Percentiles rank a stretch among this genome's conserved stretches.
Evolutionary conservation across 495 filamentous ascomycete genomes (phyloP).

Genomic region (Xylaria venustula): DNA sequence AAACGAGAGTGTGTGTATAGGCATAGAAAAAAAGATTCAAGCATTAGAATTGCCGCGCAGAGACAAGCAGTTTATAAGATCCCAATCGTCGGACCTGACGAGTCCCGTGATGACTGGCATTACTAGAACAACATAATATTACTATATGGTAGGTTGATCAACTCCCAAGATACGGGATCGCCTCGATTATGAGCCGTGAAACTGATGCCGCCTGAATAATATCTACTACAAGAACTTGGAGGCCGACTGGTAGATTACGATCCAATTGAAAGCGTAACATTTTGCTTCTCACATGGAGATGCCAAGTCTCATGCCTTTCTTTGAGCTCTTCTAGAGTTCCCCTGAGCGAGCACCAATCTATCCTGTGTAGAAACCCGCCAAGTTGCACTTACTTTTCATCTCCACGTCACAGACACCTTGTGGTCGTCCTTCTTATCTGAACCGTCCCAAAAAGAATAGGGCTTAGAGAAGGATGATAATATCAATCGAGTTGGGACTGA

Average conservation of each 20-base stretch:
- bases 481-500: not conserved
- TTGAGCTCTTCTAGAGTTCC: slow-evolving; percentile 9
- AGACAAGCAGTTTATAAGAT: slow-evolving; percentile 3
- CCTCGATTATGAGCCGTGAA: slow-evolving; percentile 9
- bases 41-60: no score
- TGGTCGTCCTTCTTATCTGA: not conserved
- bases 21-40: no score
- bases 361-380: no score
- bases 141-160: not conserved
- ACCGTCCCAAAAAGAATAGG: not conserved
- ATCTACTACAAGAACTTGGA: not conserved
- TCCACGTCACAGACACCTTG: not conserved
- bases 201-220: not conserved
- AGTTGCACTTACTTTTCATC: not conserved
- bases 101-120: not conserved
- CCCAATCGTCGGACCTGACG: not conserved
- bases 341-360: no score
- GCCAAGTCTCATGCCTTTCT: slow-evolving; percentile 32
- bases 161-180: slow-evolving; percentile 6
- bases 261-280: not conserved
- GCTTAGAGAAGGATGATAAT: not conserved
- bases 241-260: not conserved
- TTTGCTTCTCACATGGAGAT: not conserved
- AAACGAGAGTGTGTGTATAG: no score
- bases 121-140: not conserved